phyloP scores from a whole-genome alignment of 306 rosid genomes.

The Corylus americana region DNA sequence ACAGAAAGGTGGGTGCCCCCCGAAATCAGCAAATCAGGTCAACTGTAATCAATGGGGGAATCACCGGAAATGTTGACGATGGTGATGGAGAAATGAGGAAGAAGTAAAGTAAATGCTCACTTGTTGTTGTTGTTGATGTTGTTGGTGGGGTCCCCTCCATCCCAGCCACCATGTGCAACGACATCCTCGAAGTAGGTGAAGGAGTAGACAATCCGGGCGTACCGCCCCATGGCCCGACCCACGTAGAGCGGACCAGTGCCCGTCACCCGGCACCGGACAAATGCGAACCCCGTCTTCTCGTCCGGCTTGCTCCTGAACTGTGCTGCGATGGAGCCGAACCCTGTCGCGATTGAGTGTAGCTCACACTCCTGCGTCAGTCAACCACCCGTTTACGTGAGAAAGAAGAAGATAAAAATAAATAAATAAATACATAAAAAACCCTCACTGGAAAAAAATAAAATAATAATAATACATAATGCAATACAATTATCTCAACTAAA shows the following conservation, averaged over 20 bases:
- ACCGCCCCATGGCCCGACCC: conserved; percentile 84
- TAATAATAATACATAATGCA: too few species aligned
- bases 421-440: too few species aligned
- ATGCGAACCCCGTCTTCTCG: conserved; percentile 83
- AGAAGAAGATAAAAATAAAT: too few species aligned
- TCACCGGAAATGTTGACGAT: not conserved
- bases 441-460: too few species aligned
- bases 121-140: conserved; percentile 56
- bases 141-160: conserved; percentile 63
- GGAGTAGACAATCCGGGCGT: conserved; percentile 69
- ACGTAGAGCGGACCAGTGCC: conserved; percentile 77
- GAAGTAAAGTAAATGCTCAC: conserved; percentile 27
- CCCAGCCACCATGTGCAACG: conserved; percentile 83
- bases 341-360: conserved; percentile 72
- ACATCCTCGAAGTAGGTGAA: conserved; percentile 69
- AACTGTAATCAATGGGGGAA: not conserved
- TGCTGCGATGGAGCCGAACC: conserved; percentile 87
- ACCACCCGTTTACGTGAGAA: not conserved
- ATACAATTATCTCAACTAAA: too few species aligned
- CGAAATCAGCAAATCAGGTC: not conserved
- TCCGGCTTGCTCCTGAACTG: conserved; percentile 50
- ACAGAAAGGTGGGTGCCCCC: not conserved
- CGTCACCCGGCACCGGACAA: conserved; percentile 65
- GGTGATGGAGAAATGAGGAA: not conserved
- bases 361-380: conserved; percentile 59